A percentile compares a stretch with the other conserved stretches of the same genome.
Conservation (phyloP, 257 asterid genomes). For the Osmanthus fragrans region DNA sequence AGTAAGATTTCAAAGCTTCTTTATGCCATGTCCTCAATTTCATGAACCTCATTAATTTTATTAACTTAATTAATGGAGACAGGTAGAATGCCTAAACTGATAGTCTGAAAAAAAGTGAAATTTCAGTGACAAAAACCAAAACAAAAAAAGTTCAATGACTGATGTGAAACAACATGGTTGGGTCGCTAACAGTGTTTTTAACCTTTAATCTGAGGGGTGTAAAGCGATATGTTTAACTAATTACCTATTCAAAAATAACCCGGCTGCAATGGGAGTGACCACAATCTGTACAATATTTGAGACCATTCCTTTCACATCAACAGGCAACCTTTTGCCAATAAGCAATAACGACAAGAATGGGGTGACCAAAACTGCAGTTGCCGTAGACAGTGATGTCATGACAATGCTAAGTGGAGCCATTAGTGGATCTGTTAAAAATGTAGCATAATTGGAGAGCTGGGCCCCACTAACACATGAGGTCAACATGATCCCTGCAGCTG, state of each 20-base stretch:
- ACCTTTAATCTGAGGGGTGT: too few relatives aligned
- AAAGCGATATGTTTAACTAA: not conserved
- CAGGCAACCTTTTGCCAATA: constrained; percentile 84
- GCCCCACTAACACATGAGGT: constrained; percentile 98
- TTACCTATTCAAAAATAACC: constrained; percentile 83
- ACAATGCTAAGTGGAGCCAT: constrained; percentile 99
- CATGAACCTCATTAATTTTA: too few relatives aligned
- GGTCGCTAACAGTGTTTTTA: too few relatives aligned
- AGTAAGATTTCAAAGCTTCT: too few relatives aligned
- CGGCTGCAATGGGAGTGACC: constrained; percentile 85
- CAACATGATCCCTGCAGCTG: constrained; percentile 94
- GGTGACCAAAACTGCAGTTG: constrained; percentile 83
- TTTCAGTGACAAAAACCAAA: too few relatives aligned
- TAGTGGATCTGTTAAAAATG: constrained; percentile 80
- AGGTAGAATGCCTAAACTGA: too few relatives aligned
- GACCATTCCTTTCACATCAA: constrained; percentile 93
- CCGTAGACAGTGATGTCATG: constrained; percentile 95
- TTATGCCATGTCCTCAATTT: too few relatives aligned
- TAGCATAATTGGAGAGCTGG: constrained; percentile 92
- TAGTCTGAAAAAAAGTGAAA: too few relatives aligned
- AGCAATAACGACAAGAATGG: constrained; percentile 80
- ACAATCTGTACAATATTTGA: constrained; percentile 89
- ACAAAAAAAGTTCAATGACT: too few relatives aligned
- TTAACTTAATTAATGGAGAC: too few relatives aligned
- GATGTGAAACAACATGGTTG: too few relatives aligned